Percentiles rank a stretch among this genome's conserved stretches.
phyloP scores from a whole-genome alignment of 306 rosid genomes.

The Gastrolobium bilobum region DNA sequence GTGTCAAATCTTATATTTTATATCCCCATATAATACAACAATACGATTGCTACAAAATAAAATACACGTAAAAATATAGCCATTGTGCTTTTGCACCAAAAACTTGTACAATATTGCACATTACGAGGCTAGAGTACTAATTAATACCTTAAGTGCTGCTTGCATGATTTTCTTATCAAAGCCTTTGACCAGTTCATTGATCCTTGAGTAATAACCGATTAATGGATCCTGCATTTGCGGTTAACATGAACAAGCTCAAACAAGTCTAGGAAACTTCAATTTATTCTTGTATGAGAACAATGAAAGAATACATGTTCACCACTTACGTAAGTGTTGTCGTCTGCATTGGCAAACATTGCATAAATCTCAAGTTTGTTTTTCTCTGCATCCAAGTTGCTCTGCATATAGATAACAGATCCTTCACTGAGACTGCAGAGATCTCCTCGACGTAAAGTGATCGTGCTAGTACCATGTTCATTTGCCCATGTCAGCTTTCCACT shows the following conservation, averaged over 20 bases:
- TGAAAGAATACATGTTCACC: neutral
- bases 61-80: neutral
- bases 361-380: slow-evolving; percentile 72
- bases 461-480: slow-evolving; percentile 49
- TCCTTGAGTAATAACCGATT: slow-evolving; percentile 81
- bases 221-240: slow-evolving; percentile 63
- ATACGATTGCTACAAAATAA: neutral
- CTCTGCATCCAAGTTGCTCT: slow-evolving; percentile 67
- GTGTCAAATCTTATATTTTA: neutral
- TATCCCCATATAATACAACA: neutral
- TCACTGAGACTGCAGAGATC: slow-evolving; percentile 67
- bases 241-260: slow-evolving; percentile 37
- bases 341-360: slow-evolving; percentile 73
- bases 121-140: neutral
- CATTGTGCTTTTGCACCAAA: neutral
- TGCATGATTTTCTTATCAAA: slow-evolving; percentile 71
- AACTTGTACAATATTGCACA: neutral
- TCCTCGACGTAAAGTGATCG: slow-evolving; percentile 63
- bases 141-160: slow-evolving; percentile 75
- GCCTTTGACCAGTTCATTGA: slow-evolving; percentile 68
- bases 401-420: slow-evolving; percentile 76
- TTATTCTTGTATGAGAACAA: neutral
- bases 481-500: slow-evolving; percentile 76
- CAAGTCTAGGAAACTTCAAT: slow-evolving; percentile 27
- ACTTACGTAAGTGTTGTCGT: slow-evolving; percentile 64